Conservation (phyloP, 768 basidiomycete species). For the Filobasidium wieringae region DNA sequence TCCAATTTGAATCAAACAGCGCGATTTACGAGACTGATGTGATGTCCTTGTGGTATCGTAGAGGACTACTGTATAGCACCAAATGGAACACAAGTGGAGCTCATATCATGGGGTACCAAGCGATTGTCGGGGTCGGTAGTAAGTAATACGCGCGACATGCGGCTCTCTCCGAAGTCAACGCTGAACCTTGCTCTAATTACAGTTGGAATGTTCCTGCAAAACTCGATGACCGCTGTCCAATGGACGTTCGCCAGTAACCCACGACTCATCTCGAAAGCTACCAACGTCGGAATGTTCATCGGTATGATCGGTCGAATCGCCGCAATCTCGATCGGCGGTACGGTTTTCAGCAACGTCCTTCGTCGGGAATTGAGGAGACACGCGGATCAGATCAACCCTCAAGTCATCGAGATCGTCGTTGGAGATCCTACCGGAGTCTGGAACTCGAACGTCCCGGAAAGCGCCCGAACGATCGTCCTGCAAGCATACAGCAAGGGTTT, state of each 20-base stretch:
- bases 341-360: conserved; percentile 37
- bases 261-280: conserved; percentile 37
- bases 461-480: too few species aligned
- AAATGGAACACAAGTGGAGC: too few species aligned
- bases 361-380: too few species aligned
- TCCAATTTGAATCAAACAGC: too few species aligned
- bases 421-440: not conserved
- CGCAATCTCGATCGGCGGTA: conserved; percentile 37
- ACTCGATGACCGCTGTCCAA: conserved; percentile 41
- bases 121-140: conserved; percentile 40
- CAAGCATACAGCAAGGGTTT: conserved; percentile 23
- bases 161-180: too few species aligned
- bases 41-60: too few species aligned
- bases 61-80: too few species aligned
- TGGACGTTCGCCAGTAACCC: conserved; percentile 36
- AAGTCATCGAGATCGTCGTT: conserved; percentile 15
- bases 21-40: too few species aligned
- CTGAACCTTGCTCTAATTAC: too few species aligned
- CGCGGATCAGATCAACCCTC: conserved; percentile 15
- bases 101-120: conserved; percentile 39
- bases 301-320: conserved; percentile 36
- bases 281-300: conserved; percentile 38
- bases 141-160: too few species aligned
- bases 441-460: not conserved
- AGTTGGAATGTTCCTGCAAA: conserved; percentile 40